A percentile compares a stretch with the other conserved stretches of the same genome.
These are phyloP conservation scores for Claviceps sp. DNA, from an alignment of 2,329 filamentous ascomycete species.

Conservation along the genomic window DNA sequence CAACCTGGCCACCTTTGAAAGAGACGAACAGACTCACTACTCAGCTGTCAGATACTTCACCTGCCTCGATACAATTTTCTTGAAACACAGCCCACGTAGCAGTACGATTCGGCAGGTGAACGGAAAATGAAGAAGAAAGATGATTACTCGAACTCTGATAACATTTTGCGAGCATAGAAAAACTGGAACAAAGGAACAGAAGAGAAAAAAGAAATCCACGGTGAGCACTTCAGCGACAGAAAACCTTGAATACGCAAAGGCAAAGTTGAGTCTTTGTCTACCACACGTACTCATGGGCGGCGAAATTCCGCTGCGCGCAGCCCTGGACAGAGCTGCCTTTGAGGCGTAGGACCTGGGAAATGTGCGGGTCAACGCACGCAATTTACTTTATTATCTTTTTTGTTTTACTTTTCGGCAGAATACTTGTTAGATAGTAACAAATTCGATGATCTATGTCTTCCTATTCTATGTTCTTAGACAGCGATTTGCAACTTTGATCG, in stretches of 20 bases:
- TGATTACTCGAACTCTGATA: neutral
- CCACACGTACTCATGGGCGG: neutral
- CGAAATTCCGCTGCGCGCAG: neutral
- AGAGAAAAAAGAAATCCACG: neutral
- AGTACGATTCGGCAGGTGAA: neutral
- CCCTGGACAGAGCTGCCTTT: neutral
- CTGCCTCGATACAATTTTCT: neutral
- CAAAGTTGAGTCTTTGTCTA: neutral
- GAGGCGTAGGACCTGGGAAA: neutral
- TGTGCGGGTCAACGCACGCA: neutral
- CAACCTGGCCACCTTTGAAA: neutral
- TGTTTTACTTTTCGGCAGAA: neutral
- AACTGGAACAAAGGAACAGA: neutral
- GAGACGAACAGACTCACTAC: neutral
- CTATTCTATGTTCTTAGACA: neutral
- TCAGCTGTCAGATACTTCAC: neutral
- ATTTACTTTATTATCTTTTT: neutral
- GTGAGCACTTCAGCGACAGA: conserved; percentile 2
- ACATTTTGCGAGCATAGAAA: neutral
- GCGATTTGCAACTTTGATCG: neutral
- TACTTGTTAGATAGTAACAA: neutral
- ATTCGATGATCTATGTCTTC: neutral
- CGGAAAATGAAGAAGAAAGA: neutral
- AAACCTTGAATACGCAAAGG: neutral
- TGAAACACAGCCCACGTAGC: neutral